phyloP scores from a whole-genome alignment of 768 basidiomycete genomes.

The Podaxis pistillaris region DNA sequence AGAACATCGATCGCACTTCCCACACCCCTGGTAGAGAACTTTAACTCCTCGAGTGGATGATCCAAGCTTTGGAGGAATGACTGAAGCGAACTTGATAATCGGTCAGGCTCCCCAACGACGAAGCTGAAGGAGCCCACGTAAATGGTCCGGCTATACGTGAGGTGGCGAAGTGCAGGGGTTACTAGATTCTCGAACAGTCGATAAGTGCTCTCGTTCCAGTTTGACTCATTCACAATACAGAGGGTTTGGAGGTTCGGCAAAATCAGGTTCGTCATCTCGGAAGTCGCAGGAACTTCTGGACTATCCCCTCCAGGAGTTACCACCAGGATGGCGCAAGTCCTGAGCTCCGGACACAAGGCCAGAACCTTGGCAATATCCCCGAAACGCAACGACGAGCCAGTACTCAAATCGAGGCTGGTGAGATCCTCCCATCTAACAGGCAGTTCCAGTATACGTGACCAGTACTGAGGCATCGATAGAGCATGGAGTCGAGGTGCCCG shows the following conservation, averaged over 20 bases:
- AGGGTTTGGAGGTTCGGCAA: not conserved
- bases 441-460: not conserved
- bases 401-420: not conserved
- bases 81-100: not conserved
- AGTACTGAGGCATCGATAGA: not conserved
- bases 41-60: not conserved
- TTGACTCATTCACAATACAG: not conserved
- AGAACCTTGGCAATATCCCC: not conserved
- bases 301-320: not conserved
- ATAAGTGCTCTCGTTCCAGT: not conserved
- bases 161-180: not conserved
- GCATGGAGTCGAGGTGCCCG: not conserved
- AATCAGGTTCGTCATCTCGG: not conserved
- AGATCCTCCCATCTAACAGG: not conserved
- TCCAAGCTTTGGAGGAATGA: not conserved
- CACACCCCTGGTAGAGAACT: not conserved
- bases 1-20: not conserved
- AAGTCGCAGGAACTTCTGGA: not conserved
- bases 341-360: not conserved
- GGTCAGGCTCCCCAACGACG: not conserved
- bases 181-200: not conserved
- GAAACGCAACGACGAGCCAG: not conserved
- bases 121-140: not conserved
- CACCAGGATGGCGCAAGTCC: not conserved
- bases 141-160: not conserved